These are phyloP conservation scores for Aureobasidium vineae DNA, from an alignment of 2,329 filamentous ascomycete genomes.

Conservation along the genomic window DNA sequence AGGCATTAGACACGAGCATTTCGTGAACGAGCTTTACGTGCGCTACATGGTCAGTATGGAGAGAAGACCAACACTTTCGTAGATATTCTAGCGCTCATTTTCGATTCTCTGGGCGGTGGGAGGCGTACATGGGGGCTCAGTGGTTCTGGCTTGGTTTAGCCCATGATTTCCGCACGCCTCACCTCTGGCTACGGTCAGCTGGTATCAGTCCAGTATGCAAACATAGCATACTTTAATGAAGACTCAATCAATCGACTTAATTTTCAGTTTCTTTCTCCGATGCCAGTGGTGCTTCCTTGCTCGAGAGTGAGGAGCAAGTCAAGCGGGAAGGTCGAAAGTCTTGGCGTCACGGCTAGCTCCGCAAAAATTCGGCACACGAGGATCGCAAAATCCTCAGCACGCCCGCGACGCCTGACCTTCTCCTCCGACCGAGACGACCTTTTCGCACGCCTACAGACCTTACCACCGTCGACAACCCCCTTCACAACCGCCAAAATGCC, in stretches of 20 bases:
- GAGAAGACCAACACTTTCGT: constrained; percentile 30
- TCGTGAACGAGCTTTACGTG: constrained; percentile 78
- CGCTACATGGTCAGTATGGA: constrained; percentile 63
- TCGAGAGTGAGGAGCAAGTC: not conserved
- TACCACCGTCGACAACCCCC: constrained; percentile 27
- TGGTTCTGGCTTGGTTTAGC: not conserved
- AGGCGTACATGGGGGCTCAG: not conserved
- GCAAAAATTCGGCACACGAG: constrained; percentile 16
- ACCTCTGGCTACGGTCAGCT: not conserved
- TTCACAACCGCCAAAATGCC: constrained; percentile 67
- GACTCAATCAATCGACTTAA: not conserved
- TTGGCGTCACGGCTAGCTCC: constrained; percentile 12
- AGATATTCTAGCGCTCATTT: not conserved
- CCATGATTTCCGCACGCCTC: not conserved
- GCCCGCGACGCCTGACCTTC: not conserved
- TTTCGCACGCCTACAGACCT: constrained; percentile 18
- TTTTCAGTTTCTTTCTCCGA: not conserved
- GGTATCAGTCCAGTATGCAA: not conserved
- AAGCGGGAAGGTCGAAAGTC: not conserved
- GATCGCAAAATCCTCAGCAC: constrained; percentile 1
- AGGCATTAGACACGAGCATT: constrained; percentile 87
- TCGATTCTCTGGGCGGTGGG: not conserved
- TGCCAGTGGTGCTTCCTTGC: too few relatives aligned
- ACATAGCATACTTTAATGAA: not conserved
- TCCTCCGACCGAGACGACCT: constrained; percentile 19